Evolutionary conservation across 2,329 filamentous ascomycete genomes (phyloP), one percentile per base, ranked within the genome.

Genomic region (Alternaria rosae): DNA sequence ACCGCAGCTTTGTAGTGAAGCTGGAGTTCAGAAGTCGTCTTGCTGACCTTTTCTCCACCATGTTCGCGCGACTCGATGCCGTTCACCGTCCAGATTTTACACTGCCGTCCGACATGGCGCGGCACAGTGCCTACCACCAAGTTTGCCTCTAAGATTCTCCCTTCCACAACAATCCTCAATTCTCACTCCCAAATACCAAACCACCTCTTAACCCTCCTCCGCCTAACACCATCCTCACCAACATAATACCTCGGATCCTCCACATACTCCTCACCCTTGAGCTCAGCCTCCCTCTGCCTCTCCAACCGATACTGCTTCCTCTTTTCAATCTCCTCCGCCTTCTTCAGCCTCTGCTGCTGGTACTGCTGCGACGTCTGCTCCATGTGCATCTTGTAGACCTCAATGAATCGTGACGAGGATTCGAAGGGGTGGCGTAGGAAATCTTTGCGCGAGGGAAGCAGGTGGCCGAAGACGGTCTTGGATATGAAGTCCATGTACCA

Each of bases 241-340:
- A 79, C 64, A 57, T 78, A 79, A 65, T 71, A 75, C 67, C 77
- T 80, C 48, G 75, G 71, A 54, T 78, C 76, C 66, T 74, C 78
- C 28, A 72, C 70, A 61, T 76, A 76, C 57, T 77, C 73, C 64
- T 75, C 74, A n/a, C 77, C 75, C 65, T 57, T 71, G 67, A 72
- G 73, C 54, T 71, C 71, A 6, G 72, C 77, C 68, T 73, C 76
- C 71, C 63, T 59, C 68, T 72, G 79, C 77, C 79, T 82, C 62
- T 75, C 70, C 80, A 92, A 90, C 73, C 94, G 89, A 81, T 93
- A 99, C 79, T 92, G 89, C 64, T 87, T 87, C 72, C 94, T 87
- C 87, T 97, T 97, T 78, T 90, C 87, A 26, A 95, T 90, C 81
- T 99, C 95, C 69, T 97, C 93, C 58, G 93, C 85, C 69, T 89